Evolutionary conservation across 208 protist species (phyloP), one percentile per base, ranked within the genome.

Genomic region (Borovskyia barvae): DNA sequence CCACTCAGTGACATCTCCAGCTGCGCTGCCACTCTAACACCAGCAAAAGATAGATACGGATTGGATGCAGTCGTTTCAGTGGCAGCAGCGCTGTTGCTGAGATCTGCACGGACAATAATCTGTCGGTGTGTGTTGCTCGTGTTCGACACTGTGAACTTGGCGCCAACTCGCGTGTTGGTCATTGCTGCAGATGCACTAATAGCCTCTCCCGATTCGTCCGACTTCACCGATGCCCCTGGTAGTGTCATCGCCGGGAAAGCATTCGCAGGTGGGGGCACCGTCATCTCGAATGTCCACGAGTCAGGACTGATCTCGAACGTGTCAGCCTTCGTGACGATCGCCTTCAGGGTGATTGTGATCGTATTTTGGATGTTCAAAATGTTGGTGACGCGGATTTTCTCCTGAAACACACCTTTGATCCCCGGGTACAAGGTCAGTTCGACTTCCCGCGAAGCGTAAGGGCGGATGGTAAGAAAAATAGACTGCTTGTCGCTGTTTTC

Each of bases 281-380:
- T 64, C 42, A 72, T 69, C 14, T 81, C 85, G 49, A 94, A 92
- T 26, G 64, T 90, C 82, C 84, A 92, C 32, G 80, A 85, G 46
- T 90, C 82, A 3, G 88, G 88, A 36, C 74, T 88, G 9, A 94
- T 75, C 35, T 94, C 88, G 55, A 94, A 94, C 8, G 88, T 94
- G 63, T 94, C 88, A 0, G 76, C 85, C 58, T 94, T 94, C 25
- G 61, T 91, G 4, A 94, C 85, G 0, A 62, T 79, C 19, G 88
- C 88, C 60, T 94, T 94, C 20, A 94, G 45, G 14, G 85, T 90
- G 42, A 92, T 68, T 2, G 56, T 77, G 6, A 82, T 72, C 19
- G 74, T 67, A 43, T 92, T 92, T 6, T 69, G 39, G 6, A 85
- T 85, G 36, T 87, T 74, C 2, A 94, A 60, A 15, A 94, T 61